Conservation (phyloP, 2,329 filamentous ascomycete species). For the Penicillium janthinellum region DNA sequence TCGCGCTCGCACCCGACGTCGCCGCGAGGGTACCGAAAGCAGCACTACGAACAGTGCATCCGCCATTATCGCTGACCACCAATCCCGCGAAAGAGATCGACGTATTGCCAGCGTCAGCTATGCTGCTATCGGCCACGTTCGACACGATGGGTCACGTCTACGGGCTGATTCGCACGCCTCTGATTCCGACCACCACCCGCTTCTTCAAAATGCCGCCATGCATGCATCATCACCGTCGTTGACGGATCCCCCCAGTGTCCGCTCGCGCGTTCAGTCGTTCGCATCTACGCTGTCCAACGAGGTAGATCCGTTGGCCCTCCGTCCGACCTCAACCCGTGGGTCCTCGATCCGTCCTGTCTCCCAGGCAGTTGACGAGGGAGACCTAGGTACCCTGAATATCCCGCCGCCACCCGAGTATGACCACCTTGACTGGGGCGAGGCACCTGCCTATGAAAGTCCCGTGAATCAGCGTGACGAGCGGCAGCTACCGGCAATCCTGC, state of each 20-base stretch:
- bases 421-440: constrained; percentile 46
- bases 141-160: constrained; percentile 53
- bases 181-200: constrained; percentile 50
- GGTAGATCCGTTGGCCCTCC: constrained; percentile 28
- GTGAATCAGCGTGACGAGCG: constrained; percentile 19
- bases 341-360: constrained; percentile 27
- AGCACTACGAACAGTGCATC: constrained; percentile 35
- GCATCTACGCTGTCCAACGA: constrained; percentile 41
- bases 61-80: constrained; percentile 48
- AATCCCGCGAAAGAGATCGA: constrained; percentile 46
- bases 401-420: constrained; percentile 47
- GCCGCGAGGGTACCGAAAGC: constrained; percentile 40
- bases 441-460: constrained; percentile 43
- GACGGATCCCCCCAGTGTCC: constrained; percentile 26
- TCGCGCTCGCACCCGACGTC: constrained; percentile 42
- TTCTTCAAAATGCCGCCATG: constrained; percentile 43
- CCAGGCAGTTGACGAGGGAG: constrained; percentile 34
- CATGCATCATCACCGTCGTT: constrained; percentile 31
- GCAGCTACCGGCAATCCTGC: constrained; percentile 20
- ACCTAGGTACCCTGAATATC: constrained; percentile 41
- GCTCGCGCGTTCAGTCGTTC: constrained; percentile 38
- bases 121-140: constrained; percentile 50
- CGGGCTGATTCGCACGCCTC: constrained; percentile 46
- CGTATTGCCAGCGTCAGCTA: constrained; percentile 53
- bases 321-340: constrained; percentile 27